A percentile compares a stretch with the other conserved stretches of the same genome.
Evolutionary conservation across 108 stramenopile species (phyloP).

Genomic region (Cyclotella cryptica): DNA sequence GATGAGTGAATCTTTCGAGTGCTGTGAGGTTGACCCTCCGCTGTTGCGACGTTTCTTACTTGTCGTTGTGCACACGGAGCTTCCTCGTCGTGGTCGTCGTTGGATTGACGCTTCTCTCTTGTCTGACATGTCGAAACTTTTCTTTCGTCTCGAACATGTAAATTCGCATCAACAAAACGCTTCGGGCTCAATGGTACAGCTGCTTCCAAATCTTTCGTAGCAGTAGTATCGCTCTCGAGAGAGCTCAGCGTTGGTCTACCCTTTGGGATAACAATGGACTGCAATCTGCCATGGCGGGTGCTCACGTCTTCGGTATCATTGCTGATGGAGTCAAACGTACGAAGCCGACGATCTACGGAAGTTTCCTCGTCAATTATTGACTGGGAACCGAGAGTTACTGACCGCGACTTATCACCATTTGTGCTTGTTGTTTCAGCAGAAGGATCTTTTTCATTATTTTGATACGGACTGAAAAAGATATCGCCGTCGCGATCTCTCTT

Average conservation of each 20-base stretch:
- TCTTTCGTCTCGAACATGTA: background rate
- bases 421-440: background rate
- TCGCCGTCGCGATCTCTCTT: slow-evolving; percentile 13
- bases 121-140: background rate
- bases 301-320: background rate
- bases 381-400: background rate
- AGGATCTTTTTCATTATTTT: slow-evolving; percentile 2
- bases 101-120: slow-evolving; percentile 11
- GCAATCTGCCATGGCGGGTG: background rate
- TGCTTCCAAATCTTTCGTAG: slow-evolving; percentile 5
- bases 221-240: background rate
- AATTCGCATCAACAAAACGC: background rate
- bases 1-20: background rate
- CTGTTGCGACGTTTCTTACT: background rate
- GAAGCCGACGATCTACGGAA: background rate
- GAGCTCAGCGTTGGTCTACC: background rate
- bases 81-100: background rate
- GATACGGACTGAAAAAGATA: slow-evolving; percentile 20
- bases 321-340: background rate
- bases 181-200: background rate
- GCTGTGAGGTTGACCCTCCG: background rate
- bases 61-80: background rate
- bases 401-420: background rate
- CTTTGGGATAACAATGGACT: background rate
- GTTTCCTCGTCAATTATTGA: background rate